These are phyloP conservation scores for Cubamyces sp. DNA, from an alignment of 768 basidiomycete genomes.

Conservation along the genomic window DNA sequence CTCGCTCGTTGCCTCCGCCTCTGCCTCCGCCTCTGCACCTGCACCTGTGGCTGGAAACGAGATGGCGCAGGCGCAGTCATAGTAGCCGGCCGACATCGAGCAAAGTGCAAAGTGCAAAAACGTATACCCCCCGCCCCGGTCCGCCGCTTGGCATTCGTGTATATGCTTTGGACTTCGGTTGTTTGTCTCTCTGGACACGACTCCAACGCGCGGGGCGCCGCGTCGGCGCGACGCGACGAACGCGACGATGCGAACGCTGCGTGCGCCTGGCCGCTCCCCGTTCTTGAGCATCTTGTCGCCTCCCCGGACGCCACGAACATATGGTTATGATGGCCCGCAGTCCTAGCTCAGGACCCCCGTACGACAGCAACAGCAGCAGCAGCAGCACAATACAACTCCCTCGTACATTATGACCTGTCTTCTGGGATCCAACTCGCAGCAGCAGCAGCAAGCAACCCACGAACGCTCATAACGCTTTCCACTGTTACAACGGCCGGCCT, in stretches of 20 bases:
- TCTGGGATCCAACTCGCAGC: no score
- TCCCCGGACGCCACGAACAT: no score
- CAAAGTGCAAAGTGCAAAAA: background rate
- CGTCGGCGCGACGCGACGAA: background rate
- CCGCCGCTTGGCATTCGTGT: background rate
- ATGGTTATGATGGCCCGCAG: no score
- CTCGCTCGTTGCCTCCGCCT: background rate
- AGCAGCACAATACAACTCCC: no score
- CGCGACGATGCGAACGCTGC: background rate
- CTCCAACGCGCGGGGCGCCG: background rate
- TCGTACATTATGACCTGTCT: no score
- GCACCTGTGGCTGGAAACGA: no score
- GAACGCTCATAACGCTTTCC: no score
- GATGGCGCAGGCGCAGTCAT: background rate
- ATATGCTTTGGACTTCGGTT: background rate
- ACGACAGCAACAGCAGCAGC: no score
- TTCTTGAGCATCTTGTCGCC: no score
- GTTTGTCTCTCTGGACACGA: background rate
- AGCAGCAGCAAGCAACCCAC: no score
- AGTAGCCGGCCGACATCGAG: no score
- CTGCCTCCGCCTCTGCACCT: background rate
- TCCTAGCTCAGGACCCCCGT: no score
- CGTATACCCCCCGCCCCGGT: background rate
- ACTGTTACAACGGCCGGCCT: background rate
- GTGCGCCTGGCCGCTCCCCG: background rate